phyloP scores from a whole-genome alignment of 2,329 filamentous ascomycete species.

The Trichoderma endophyticum region DNA sequence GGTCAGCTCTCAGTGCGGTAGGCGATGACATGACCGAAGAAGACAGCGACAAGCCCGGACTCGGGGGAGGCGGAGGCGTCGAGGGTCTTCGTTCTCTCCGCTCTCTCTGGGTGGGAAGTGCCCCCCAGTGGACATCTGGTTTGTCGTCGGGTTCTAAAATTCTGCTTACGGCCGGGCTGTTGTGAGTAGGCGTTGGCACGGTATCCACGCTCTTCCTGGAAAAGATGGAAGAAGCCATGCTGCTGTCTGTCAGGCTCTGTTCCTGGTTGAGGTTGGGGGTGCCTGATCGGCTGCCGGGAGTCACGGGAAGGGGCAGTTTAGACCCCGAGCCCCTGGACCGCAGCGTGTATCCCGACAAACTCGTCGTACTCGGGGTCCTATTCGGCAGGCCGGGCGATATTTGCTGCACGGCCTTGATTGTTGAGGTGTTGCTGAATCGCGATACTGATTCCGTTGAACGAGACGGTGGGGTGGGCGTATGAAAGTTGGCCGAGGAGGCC shows the following conservation, averaged over 20 bases:
- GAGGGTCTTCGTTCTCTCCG: conserved; percentile 15
- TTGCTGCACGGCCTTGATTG: conserved; percentile 20
- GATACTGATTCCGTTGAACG: conserved; percentile 8
- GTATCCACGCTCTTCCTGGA: conserved; percentile 37
- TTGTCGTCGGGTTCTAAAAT: conserved; percentile 19
- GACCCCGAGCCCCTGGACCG: conserved; percentile 38
- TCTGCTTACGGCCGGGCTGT: conserved; percentile 30
- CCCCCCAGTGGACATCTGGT: conserved; percentile 26
- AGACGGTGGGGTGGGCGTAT: conserved; percentile 8
- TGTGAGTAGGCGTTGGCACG: conserved; percentile 31
- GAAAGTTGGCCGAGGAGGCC: background rate
- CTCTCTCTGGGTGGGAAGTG: conserved; percentile 22
- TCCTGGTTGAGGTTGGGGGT: conserved; percentile 37
- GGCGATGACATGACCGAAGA: conserved; percentile 35
- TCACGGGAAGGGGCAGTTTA: conserved; percentile 38
- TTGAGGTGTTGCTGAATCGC: conserved; percentile 11
- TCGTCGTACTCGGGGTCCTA: conserved; percentile 29
- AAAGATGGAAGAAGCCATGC: conserved; percentile 42
- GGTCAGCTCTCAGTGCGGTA: conserved; percentile 20
- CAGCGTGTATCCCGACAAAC: conserved; percentile 29
- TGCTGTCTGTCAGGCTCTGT: conserved; percentile 42
- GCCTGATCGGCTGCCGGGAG: conserved; percentile 33
- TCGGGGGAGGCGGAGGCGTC: conserved; percentile 22
- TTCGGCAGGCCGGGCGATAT: conserved; percentile 19
- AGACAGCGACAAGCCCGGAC: conserved; percentile 27